phyloP scores from a whole-genome alignment of 2,329 filamentous ascomycete genomes.

The Coniochaeta prunicola region DNA sequence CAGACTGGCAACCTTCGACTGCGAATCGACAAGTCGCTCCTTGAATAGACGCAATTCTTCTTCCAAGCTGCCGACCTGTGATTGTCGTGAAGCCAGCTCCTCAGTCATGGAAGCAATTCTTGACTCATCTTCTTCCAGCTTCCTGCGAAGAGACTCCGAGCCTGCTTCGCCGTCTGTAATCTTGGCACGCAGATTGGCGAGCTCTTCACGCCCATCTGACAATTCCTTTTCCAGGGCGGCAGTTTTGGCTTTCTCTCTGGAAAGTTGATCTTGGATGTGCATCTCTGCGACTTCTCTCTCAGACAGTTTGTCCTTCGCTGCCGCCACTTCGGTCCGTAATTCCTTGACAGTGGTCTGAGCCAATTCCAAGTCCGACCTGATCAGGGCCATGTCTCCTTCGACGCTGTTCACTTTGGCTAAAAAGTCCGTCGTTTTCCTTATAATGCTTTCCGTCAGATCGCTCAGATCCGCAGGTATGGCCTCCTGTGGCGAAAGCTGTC shows the following conservation, averaged over 20 bases:
- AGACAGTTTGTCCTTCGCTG: conserved; percentile 43
- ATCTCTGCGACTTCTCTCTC: conserved; percentile 42
- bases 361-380: conserved; percentile 57
- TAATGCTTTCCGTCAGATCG: conserved; percentile 53
- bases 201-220: conserved; percentile 59
- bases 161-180: conserved; percentile 80
- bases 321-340: conserved; percentile 50
- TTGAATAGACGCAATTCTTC: conserved; percentile 65
- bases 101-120: conserved; percentile 61
- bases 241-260: conserved; percentile 46
- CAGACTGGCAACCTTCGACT: conserved; percentile 43
- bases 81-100: conserved; percentile 66
- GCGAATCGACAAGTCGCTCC: conserved; percentile 52
- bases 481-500: conserved; percentile 47
- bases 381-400: conserved; percentile 51
- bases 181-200: conserved; percentile 60
- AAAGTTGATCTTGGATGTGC: conserved; percentile 45
- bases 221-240: conserved; percentile 49
- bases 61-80: conserved; percentile 68
- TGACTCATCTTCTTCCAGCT: conserved; percentile 67
- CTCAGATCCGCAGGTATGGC: conserved; percentile 46
- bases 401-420: conserved; percentile 51
- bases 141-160: conserved; percentile 68
- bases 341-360: conserved; percentile 47
- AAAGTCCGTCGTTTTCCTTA: conserved; percentile 49